phyloP scores from a whole-genome alignment of 2,329 filamentous ascomycete genomes.

The Ascochyta lentis region DNA sequence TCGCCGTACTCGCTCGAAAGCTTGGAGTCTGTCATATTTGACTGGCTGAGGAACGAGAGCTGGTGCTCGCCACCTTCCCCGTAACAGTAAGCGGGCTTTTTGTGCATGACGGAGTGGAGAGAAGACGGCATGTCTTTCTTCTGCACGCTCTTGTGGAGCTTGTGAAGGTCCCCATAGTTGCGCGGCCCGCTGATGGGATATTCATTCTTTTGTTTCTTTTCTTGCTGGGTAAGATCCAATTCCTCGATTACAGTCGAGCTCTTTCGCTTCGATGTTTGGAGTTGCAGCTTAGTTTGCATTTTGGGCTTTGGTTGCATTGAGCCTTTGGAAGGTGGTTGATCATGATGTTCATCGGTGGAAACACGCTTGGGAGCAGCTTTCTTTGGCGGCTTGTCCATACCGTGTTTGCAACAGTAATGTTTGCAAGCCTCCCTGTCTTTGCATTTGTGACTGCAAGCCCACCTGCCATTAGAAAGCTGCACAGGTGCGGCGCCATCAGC shows the following conservation, averaged over 20 bases:
- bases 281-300: slow-evolving; percentile 40
- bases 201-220: slow-evolving; percentile 35
- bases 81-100: slow-evolving; percentile 38
- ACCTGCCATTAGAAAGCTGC: slow-evolving; percentile 72
- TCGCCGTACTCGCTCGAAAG: slow-evolving; percentile 42
- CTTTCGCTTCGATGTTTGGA: slow-evolving; percentile 36
- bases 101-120: slow-evolving; percentile 34
- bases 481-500: slow-evolving; percentile 49
- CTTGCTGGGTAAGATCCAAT: slow-evolving; percentile 42
- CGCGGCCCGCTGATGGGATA: slow-evolving; percentile 22
- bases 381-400: slow-evolving; percentile 68
- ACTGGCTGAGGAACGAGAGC: slow-evolving; percentile 31
- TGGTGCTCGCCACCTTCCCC: slow-evolving; percentile 29
- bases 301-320: slow-evolving; percentile 16
- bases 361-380: slow-evolving; percentile 40
- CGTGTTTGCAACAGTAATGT: slow-evolving; percentile 75
- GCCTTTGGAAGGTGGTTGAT: slow-evolving; percentile 1
- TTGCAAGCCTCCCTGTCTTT: slow-evolving; percentile 69
- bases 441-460: slow-evolving; percentile 76
- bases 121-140: slow-evolving; percentile 28
- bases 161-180: slow-evolving; percentile 33
- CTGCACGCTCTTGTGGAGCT: slow-evolving; percentile 34
- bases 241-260: slow-evolving; percentile 32
- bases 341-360: slow-evolving; percentile 13
- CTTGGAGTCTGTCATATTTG: not conserved